Conservation (phyloP, 805 yeast genomes). For the Yarrowia sp. region DNA sequence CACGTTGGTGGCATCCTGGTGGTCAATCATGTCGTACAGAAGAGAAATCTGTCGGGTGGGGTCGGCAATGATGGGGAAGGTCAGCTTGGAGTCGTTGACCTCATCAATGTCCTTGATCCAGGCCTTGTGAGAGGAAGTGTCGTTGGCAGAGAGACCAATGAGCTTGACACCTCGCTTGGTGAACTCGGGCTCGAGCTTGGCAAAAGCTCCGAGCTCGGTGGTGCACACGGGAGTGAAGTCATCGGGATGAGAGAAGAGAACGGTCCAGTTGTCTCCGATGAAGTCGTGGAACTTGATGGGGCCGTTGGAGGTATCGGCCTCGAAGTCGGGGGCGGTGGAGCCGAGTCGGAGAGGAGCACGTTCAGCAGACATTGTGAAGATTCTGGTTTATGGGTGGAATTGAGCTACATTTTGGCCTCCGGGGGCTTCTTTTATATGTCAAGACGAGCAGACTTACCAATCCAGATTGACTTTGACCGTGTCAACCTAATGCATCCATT, state of each 20-base stretch:
- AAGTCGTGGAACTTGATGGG: conserved; percentile 81
- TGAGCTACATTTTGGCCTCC: background rate
- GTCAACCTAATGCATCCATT: conserved; percentile 24
- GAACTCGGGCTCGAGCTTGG: conserved; percentile 87
- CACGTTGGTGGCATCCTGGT: conserved; percentile 76
- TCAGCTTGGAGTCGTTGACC: conserved; percentile 67
- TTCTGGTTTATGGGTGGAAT: background rate
- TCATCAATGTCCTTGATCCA: conserved; percentile 96
- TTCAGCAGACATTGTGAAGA: conserved; percentile 11
- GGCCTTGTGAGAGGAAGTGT: conserved; percentile 72
- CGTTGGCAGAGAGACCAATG: conserved; percentile 88
- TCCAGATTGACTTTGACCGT: conserved; percentile 1
- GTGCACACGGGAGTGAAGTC: conserved; percentile 98
- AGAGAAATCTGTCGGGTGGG: conserved; percentile 78
- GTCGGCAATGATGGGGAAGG: conserved; percentile 91
- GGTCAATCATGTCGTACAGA: conserved; percentile 83
- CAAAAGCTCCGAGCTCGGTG: conserved; percentile 93
- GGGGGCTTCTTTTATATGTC: background rate
- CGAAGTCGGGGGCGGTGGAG: conserved; percentile 83
- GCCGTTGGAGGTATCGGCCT: conserved; percentile 79
- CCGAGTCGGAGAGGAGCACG: conserved; percentile 60
- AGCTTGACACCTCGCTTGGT: conserved; percentile 82
- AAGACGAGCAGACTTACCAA: background rate
- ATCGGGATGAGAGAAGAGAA: conserved; percentile 91
- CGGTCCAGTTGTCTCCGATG: conserved; percentile 82